These are phyloP conservation scores for Trichoderma reesei DNA, from an alignment of 495 filamentous ascomycete species.

Conservation along the genomic window DNA sequence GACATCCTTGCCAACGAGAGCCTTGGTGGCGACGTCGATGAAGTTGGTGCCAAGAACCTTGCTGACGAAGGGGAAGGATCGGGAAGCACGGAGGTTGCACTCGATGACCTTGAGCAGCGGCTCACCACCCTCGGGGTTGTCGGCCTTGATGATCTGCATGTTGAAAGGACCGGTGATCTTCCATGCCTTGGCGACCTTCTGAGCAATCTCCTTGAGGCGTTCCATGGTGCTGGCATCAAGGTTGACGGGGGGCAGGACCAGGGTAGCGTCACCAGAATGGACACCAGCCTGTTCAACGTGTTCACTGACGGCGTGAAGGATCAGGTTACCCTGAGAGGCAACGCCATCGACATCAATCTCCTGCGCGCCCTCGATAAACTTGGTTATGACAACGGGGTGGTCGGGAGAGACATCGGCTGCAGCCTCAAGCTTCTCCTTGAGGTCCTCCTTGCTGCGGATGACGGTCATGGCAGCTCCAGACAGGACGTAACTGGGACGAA, in stretches of 20 bases:
- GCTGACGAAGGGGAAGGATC: slow-evolving; percentile 94
- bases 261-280: slow-evolving; percentile 93
- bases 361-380: slow-evolving; percentile 96
- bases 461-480: slow-evolving; percentile 99
- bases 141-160: slow-evolving; percentile 98
- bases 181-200: slow-evolving; percentile 96
- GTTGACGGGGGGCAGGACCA: slow-evolving; percentile 80
- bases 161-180: slow-evolving; percentile 97
- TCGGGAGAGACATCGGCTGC: slow-evolving; percentile 89
- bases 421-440: slow-evolving; percentile 83
- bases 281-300: slow-evolving; percentile 97
- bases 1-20: slow-evolving; percentile 76
- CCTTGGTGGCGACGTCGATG: slow-evolving; percentile 92
- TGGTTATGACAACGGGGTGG: slow-evolving; percentile 96
- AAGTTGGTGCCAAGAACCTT: slow-evolving; percentile 97
- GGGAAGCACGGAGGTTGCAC: slow-evolving; percentile 95
- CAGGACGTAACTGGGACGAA: slow-evolving; percentile 93
- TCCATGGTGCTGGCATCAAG: slow-evolving; percentile 66
- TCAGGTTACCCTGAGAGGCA: slow-evolving; percentile 72
- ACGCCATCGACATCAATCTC: slow-evolving; percentile 98
- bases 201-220: slow-evolving; percentile 85
- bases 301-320: slow-evolving; percentile 91
- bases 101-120: slow-evolving; percentile 89
- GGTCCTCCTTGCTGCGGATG: slow-evolving; percentile 83
- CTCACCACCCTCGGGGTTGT: slow-evolving; percentile 57